A percentile compares a stretch with the other conserved stretches of the same genome.
phyloP scores from a whole-genome alignment of 108 stramenopile species.

The Asterionellopsis glacialis region DNA sequence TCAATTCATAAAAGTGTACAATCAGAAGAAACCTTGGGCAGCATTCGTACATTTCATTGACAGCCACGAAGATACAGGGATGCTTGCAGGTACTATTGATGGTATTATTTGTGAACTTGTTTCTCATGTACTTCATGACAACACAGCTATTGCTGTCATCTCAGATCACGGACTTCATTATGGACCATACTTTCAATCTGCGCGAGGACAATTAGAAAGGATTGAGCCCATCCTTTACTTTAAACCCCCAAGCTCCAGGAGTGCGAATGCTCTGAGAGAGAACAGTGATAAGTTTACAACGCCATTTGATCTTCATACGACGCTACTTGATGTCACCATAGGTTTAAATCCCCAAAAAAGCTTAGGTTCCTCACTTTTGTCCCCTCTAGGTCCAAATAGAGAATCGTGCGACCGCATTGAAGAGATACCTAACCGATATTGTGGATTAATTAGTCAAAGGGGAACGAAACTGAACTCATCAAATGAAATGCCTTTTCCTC shows the following conservation, averaged over 20 bases:
- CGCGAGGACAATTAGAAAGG: constrained; percentile 27
- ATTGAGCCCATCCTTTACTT: constrained; percentile 35
- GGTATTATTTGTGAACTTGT: constrained; percentile 3
- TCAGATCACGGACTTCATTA: constrained; percentile 64
- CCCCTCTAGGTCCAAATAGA: neutral
- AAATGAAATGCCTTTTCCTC: constrained; percentile 17
- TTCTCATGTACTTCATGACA: constrained; percentile 17
- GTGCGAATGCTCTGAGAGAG: neutral
- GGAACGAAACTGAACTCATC: neutral
- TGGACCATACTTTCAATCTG: constrained; percentile 31
- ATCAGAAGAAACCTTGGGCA: constrained; percentile 29
- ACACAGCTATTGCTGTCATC: constrained; percentile 32
- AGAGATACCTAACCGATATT: neutral
- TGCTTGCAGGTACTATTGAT: constrained; percentile 30
- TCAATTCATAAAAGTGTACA: constrained; percentile 32
- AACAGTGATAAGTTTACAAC: constrained; percentile 31
- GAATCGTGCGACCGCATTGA: neutral
- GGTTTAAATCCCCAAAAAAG: neutral
- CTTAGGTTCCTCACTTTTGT: neutral
- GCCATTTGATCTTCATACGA: constrained; percentile 47
- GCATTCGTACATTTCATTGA: constrained; percentile 47
- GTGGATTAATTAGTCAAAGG: neutral
- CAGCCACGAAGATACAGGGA: constrained; percentile 47
- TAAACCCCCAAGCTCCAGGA: constrained; percentile 13
- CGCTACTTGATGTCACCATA: constrained; percentile 13